Conservation (phyloP, 129 eudicot genomes). For the Pseudognaphalium luteoalbum region DNA sequence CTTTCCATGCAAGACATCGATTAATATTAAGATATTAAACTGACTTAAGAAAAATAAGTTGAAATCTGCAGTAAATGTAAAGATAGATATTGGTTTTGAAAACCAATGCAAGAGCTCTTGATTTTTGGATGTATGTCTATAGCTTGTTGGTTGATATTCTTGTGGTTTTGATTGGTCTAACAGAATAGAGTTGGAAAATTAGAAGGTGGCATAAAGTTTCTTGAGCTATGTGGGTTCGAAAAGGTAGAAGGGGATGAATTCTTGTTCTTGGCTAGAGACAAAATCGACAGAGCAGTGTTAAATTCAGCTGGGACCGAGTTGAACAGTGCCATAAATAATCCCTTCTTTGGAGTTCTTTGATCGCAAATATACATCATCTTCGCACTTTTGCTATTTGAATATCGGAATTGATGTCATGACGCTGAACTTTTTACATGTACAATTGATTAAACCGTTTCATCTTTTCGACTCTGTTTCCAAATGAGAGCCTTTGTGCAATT, state of each 20-base stretch:
- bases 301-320: conserved; percentile 71
- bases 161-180: not conserved
- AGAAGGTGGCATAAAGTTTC: conserved; percentile 76
- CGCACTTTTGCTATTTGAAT: not conserved
- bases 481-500: not conserved
- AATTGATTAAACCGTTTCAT: not conserved
- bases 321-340: conserved; percentile 76
- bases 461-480: not conserved
- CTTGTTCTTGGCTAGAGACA: conserved; percentile 74
- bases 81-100: not conserved
- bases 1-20: too few species aligned
- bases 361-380: not conserved
- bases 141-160: not conserved
- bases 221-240: conserved; percentile 85
- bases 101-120: not conserved
- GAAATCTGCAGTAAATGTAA: too few species aligned
- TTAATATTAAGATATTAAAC: not conserved
- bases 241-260: conserved; percentile 72
- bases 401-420: not conserved
- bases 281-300: conserved; percentile 66
- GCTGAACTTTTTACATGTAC: not conserved
- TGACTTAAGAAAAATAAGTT: not conserved
- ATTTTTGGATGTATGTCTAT: not conserved
- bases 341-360: conserved; percentile 83
- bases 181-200: conserved; percentile 89